Evolutionary conservation across 176 grass and related monocot genomes (phyloP), one percentile per base, ranked within the genome.

Genomic region (Oryza australiensis): DNA sequence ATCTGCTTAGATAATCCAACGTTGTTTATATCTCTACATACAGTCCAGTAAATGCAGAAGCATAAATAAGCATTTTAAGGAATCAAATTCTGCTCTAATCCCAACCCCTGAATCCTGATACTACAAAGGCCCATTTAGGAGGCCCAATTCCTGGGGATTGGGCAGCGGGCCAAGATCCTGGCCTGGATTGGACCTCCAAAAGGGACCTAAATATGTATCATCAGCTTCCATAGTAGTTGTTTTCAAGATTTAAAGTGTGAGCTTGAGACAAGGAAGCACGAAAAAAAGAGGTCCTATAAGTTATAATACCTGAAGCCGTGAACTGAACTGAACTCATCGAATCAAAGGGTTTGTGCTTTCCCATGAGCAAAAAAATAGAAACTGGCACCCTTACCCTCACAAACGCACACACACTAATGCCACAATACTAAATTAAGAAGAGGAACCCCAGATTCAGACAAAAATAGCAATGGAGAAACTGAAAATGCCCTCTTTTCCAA

Each of bases 311-410:
- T 76, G 63, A 27, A 60, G 35, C 53, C 24, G 12, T 40, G 33
- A 60, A 60, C 10, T 57, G 20, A 76, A 26, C 27, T 62, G 11
- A 59, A 60, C 32, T 23, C 32, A 26, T 26, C 33, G 12, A 38
- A 57, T 16, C 26, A 81, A 71, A 33, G 13, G 26, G 14, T 27
- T 8, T 38, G 48, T 12, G 12, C 29, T 69, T 69, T 74, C 53
- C 8, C 34, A 59, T 62, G 46, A 68, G 30, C 51, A 20, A 37
- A 68, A 68, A 84, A 76, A 62, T 20, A 76, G 53, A 76, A 75
- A 24, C 49, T 37, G 14, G 7, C 13, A 77, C 34, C 1, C 48
- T 34, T 37, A 4, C 22, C 22, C 42, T 28, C 30, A 65, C 18
- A 64, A 75, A 66, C 53, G 62, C 22, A 62, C 35, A 76, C 42